Conservation (phyloP, 768 basidiomycete genomes). For the Termitomyces sp. region DNA sequence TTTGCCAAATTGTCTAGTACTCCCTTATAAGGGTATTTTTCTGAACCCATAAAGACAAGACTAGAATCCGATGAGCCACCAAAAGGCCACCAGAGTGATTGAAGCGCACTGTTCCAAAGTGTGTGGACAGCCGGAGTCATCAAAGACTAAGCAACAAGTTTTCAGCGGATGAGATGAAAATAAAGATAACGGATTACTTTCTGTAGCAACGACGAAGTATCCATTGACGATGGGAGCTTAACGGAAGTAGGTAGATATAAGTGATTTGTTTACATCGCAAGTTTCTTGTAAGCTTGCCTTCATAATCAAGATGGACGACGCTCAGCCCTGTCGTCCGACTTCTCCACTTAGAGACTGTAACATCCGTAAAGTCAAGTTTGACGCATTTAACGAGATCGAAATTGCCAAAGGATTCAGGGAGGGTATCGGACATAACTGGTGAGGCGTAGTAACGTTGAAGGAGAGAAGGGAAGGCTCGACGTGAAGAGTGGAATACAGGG, state of each 20-base stretch:
- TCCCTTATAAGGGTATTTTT: conserved; percentile 94
- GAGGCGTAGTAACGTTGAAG: conserved; percentile 6
- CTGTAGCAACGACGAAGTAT: conserved; percentile 85
- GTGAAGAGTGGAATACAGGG: background rate
- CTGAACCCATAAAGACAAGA: conserved; percentile 91
- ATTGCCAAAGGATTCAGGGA: conserved; percentile 53
- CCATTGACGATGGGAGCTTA: conserved; percentile 86
- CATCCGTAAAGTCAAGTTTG: conserved; percentile 75
- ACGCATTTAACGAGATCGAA: conserved; percentile 79
- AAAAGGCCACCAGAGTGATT: background rate
- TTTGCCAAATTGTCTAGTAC: conserved; percentile 94
- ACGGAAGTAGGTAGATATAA: conserved; percentile 4
- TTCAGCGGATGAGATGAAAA: background rate
- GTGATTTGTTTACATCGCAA: conserved; percentile 9
- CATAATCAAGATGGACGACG: conserved; percentile 87
- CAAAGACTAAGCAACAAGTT: conserved; percentile 56
- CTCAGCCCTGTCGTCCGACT: conserved; percentile 84
- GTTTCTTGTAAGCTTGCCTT: conserved; percentile 45
- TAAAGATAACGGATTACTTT: conserved; percentile 47
- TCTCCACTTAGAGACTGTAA: conserved; percentile 83
- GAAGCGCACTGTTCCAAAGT: conserved; percentile 85
- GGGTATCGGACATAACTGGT: conserved; percentile 23
- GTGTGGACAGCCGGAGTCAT: conserved; percentile 94
- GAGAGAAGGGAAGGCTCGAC: conserved; percentile 1
- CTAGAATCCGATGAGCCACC: conserved; percentile 28